A percentile compares a stretch with the other conserved stretches of the same genome.
phyloP scores from a whole-genome alignment of 306 rosid genomes.

The Lathyrus sativus region DNA sequence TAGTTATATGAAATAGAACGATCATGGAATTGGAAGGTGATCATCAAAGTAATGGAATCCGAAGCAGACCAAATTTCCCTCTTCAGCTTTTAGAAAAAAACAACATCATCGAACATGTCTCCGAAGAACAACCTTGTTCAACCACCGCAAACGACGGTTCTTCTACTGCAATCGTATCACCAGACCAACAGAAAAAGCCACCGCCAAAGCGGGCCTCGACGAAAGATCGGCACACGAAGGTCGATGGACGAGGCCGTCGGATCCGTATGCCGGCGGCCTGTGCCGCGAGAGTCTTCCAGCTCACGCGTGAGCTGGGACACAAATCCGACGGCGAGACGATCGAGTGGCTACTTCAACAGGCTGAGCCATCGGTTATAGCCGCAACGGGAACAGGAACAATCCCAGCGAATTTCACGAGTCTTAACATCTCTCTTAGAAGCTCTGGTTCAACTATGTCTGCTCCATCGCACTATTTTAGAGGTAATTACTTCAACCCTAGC shows the following conservation, averaged over 20 bases:
- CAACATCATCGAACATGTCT: conserved; percentile 37
- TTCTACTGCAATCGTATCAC: background rate
- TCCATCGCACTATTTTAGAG: conserved; percentile 73
- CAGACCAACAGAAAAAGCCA: conserved; percentile 45
- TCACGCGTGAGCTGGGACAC: conserved; percentile 87
- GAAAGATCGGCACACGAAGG: conserved; percentile 91
- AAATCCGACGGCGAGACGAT: conserved; percentile 94
- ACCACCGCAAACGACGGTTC: conserved; percentile 34
- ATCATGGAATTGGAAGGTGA: conserved; percentile 94
- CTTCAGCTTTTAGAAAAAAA: conserved; percentile 78
- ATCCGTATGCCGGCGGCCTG: conserved; percentile 99
- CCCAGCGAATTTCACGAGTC: conserved; percentile 90
- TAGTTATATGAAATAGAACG: conserved; percentile 42
- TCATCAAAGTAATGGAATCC: conserved; percentile 66
- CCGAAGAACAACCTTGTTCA: conserved; percentile 47
- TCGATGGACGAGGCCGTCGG: conserved; percentile 96
- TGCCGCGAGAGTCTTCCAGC: conserved; percentile 93
- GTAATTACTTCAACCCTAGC: conserved; percentile 57
- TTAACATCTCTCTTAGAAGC: conserved; percentile 93
- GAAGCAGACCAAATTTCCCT: conserved; percentile 86
- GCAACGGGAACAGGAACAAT: conserved; percentile 95
- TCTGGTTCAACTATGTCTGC: conserved; percentile 87
- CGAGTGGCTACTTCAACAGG: conserved; percentile 96
- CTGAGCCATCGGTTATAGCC: conserved; percentile 88
- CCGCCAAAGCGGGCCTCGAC: conserved; percentile 72